These are phyloP conservation scores for Penicillium samsonianum DNA, from an alignment of 495 filamentous ascomycete genomes.

Conservation along the genomic window DNA sequence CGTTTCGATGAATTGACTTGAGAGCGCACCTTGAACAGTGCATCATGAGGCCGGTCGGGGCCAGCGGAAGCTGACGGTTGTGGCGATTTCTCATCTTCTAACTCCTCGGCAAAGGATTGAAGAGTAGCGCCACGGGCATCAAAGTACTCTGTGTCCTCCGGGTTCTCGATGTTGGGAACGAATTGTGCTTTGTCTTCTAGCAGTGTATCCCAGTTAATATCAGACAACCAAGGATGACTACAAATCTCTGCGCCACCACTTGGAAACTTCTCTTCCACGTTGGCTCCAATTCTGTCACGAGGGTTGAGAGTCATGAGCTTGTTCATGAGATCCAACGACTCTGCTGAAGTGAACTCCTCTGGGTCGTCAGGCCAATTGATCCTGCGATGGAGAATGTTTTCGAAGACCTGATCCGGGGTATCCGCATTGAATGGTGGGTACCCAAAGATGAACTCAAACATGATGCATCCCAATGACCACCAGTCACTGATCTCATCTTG, in stretches of 20 bases:
- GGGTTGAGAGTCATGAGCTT: conserved; percentile 82
- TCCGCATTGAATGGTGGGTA: conserved; percentile 90
- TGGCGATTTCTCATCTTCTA: conserved; percentile 86
- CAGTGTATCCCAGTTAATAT: conserved; percentile 85
- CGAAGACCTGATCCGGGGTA: conserved; percentile 92
- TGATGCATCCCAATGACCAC: conserved; percentile 97
- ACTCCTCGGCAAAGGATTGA: conserved; percentile 85
- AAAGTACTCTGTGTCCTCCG: conserved; percentile 98
- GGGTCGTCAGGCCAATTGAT: conserved; percentile 84
- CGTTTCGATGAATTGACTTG: conserved; percentile 84
- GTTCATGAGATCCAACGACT: conserved; percentile 92
- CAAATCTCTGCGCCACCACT: conserved; percentile 89
- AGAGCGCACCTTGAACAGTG: conserved; percentile 82
- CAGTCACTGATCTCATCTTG: conserved; percentile 99
- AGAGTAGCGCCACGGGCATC: conserved; percentile 88
- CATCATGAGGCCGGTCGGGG: conserved; percentile 87
- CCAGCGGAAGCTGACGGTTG: conserved; percentile 56
- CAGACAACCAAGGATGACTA: conserved; percentile 83
- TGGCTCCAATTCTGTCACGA: conserved; percentile 76
- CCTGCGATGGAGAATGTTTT: conserved; percentile 86
- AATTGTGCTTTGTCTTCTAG: conserved; percentile 93
- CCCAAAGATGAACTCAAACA: conserved; percentile 94
- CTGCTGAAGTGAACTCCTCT: conserved; percentile 70
- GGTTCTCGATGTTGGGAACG: conserved; percentile 88
- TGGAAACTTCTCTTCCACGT: conserved; percentile 72